Conservation (phyloP, 768 basidiomycete species). For the Boletus pseudopeckii region DNA sequence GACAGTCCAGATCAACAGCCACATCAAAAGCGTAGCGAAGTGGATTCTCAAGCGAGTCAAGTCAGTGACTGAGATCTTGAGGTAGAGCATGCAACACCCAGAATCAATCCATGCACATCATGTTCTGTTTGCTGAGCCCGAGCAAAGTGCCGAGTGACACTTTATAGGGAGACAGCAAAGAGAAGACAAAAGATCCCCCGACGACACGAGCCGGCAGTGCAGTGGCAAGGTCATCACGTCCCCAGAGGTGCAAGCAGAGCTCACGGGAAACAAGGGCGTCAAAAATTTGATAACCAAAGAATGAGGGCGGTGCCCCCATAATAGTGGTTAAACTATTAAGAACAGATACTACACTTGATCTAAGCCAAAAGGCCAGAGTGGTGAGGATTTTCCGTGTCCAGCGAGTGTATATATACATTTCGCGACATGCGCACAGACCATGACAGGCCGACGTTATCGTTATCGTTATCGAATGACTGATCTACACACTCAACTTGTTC, state of each 20-base stretch:
- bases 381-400: background rate
- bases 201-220: conserved; percentile 54
- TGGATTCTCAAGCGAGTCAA: too few relatives aligned
- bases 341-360: conserved; percentile 80
- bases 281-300: conserved; percentile 51
- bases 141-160: background rate
- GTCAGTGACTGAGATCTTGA: too few relatives aligned
- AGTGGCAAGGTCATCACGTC: conserved; percentile 40
- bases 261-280: conserved; percentile 20
- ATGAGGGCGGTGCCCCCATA: conserved; percentile 53
- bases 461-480: background rate
- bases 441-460: background rate
- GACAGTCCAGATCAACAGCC: too few relatives aligned
- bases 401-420: conserved; percentile 10
- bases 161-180: conserved; percentile 2
- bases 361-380: conserved; percentile 56
- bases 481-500: background rate
- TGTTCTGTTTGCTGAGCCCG: conserved; percentile 14
- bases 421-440: conserved; percentile 19
- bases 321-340: conserved; percentile 60
- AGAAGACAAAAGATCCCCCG: conserved; percentile 44
- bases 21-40: too few relatives aligned
- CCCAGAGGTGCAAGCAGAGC: conserved; percentile 44
- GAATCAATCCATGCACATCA: too few relatives aligned
- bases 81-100: too few relatives aligned